Percentiles rank a stretch among this genome's conserved stretches.
These are phyloP conservation scores for Pseudonitzschia pungens DNA, from an alignment of 108 stramenopile genomes.

Conservation along the genomic window DNA sequence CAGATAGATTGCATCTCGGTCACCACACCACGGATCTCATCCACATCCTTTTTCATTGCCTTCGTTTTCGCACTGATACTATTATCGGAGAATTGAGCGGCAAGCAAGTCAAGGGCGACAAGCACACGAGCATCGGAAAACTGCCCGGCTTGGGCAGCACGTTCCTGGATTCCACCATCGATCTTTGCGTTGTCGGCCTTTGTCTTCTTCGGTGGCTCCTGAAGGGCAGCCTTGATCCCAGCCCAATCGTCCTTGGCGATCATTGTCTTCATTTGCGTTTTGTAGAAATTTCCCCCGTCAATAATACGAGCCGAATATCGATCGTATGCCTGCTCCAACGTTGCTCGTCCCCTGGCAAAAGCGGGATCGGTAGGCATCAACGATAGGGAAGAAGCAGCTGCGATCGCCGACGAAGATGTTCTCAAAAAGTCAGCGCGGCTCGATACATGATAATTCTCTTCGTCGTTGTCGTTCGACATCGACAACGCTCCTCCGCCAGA, in stretches of 20 bases:
- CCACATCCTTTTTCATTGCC: constrained; percentile 68
- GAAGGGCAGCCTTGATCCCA: constrained; percentile 55
- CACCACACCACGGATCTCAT: constrained; percentile 49
- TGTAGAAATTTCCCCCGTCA: constrained; percentile 76
- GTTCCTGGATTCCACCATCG: constrained; percentile 74
- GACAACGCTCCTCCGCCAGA: not conserved
- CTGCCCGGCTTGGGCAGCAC: constrained; percentile 73
- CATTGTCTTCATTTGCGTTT: constrained; percentile 44
- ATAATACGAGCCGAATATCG: constrained; percentile 75
- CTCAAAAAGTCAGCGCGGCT: constrained; percentile 43
- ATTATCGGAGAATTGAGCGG: constrained; percentile 77
- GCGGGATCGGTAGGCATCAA: constrained; percentile 37
- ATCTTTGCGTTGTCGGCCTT: constrained; percentile 68
- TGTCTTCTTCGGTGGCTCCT: constrained; percentile 70
- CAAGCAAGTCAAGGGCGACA: constrained; percentile 66
- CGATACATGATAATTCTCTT: not conserved
- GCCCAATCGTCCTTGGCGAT: constrained; percentile 66
- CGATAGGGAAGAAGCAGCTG: constrained; percentile 21
- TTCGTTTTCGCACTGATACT: constrained; percentile 74
- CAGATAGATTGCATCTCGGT: constrained; percentile 56
- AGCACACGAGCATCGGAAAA: constrained; percentile 77
- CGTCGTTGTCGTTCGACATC: constrained; percentile 1
- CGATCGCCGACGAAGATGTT: constrained; percentile 25
- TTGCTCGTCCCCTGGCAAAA: constrained; percentile 67
- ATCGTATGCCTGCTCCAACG: constrained; percentile 73